Percentiles rank a stretch among this genome's conserved stretches.
Conservation (phyloP, 352 stramenopile species). For the Globisporangium perplexum region DNA sequence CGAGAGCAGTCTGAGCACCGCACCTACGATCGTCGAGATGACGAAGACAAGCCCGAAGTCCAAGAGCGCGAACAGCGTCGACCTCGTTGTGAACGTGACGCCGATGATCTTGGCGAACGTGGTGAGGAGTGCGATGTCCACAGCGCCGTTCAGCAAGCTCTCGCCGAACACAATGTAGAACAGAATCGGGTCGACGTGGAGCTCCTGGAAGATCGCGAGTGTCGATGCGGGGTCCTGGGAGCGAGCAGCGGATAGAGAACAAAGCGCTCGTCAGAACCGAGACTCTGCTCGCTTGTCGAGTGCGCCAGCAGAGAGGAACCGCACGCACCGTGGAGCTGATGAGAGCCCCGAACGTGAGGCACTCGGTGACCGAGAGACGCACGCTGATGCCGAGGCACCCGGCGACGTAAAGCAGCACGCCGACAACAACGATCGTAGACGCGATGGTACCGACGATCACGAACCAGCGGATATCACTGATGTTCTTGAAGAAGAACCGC, state of each 20-base stretch:
- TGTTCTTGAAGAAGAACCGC: conserved; percentile 90
- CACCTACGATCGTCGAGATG: conserved; percentile 86
- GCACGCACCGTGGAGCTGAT: conserved; percentile 76
- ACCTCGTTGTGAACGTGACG: conserved; percentile 73
- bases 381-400: conserved; percentile 54
- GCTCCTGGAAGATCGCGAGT: conserved; percentile 88
- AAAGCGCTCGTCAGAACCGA: not conserved
- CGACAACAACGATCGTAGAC: conserved; percentile 82
- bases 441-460: conserved; percentile 89
- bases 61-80: no score
- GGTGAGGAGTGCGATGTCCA: conserved; percentile 97
- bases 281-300: not conserved
- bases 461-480: conserved; percentile 86
- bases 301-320: not conserved
- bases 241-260: not conserved
- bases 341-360: conserved; percentile 88
- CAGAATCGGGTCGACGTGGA: conserved; percentile 85
- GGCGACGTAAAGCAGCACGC: conserved; percentile 66
- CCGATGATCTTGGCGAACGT: conserved; percentile 92
- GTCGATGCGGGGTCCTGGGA: conserved; percentile 85
- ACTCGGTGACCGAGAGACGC: conserved; percentile 81
- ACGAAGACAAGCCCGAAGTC: no score
- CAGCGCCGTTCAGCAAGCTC: conserved; percentile 96
- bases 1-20: conserved; percentile 75
- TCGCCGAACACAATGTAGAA: conserved; percentile 97